Evolutionary conservation across 106 monocot species (phyloP), one percentile per base, ranked within the genome.

Genomic region (Amphibolis antarctica): DNA sequence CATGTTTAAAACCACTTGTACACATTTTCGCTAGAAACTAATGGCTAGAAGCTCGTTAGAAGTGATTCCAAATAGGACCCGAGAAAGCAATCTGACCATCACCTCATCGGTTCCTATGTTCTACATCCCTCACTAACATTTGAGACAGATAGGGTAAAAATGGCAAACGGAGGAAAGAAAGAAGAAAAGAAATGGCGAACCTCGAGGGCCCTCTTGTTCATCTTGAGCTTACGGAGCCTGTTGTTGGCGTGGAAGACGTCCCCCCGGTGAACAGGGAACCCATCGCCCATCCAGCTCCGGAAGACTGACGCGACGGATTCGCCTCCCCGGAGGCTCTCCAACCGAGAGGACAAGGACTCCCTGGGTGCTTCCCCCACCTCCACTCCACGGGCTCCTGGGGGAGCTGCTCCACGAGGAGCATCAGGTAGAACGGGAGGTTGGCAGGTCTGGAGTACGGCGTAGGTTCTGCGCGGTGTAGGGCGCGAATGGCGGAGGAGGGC

Each of bases 241-340:
- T 98, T 87, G 67, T 91, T 73, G 70, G 87, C 68, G 60, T 98
- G 96, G 62, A 90, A 91, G 17, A 98, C 54, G 43, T 83, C 76
- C 7, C 90, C 90, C 15, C 86, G 61, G 62, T 85, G 78, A 28
- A 91, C 64, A 9, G 87, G 69, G 53, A 78, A 63, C 0, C 98
- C 98, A 14, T 85, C 80, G 10, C 78, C 75, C 98, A 98, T 91
- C 98, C 98, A 98, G 24, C 85, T 71, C 82, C 79, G 91, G 60
- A 98, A 78, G 27, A 79, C 87, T 13, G 76, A 70, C 49, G 62
- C 54, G 7, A 85, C 75, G 24, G 87, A 62, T 23, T 76, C 82
- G 13, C 78, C 74, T 17, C 62, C 68, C 42, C 15, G 56, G 36
- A 93, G 76, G 63, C 60, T 77, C 77, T 91, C 98, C 60, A 98